These are phyloP conservation scores for Ceratocystis colombiana DNA, from an alignment of 2,329 filamentous ascomycete genomes.

Conservation along the genomic window DNA sequence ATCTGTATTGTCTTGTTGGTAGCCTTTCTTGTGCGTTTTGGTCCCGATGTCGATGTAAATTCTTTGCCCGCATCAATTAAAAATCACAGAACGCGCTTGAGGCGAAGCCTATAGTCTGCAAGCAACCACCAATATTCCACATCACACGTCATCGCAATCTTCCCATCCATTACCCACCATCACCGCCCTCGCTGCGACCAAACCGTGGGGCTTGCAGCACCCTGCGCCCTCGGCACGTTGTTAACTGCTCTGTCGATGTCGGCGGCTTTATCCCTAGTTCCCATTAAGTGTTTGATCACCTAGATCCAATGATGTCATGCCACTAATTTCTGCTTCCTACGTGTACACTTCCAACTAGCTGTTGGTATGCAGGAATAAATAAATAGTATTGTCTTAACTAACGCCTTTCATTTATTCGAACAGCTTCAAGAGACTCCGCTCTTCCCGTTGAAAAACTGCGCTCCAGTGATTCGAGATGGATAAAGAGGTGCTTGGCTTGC, in stretches of 20 bases:
- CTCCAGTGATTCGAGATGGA: conserved; percentile 21
- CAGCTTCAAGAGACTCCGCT: background rate
- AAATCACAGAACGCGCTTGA: too few species aligned
- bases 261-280: conserved; percentile 11
- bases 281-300: background rate
- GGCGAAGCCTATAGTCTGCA: too few species aligned
- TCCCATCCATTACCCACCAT: background rate
- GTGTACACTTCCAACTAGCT: conserved; percentile 2
- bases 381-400: background rate
- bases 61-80: too few species aligned
- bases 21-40: background rate
- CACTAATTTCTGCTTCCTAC: conserved; percentile 9
- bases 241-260: background rate
- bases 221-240: background rate
- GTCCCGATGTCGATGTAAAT: background rate
- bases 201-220: background rate
- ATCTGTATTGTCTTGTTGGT: too few species aligned
- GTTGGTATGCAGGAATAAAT: too few species aligned
- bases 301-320: conserved; percentile 15
- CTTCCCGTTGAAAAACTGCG: background rate
- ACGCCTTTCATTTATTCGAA: background rate
- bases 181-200: background rate
- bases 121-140: too few species aligned
- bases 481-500: conserved; percentile 61
- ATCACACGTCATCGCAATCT: too few species aligned